Evolutionary conservation across 352 stramenopile genomes (phyloP), one percentile per base, ranked within the genome.

Genomic region (Phytopythium aichiense): DNA sequence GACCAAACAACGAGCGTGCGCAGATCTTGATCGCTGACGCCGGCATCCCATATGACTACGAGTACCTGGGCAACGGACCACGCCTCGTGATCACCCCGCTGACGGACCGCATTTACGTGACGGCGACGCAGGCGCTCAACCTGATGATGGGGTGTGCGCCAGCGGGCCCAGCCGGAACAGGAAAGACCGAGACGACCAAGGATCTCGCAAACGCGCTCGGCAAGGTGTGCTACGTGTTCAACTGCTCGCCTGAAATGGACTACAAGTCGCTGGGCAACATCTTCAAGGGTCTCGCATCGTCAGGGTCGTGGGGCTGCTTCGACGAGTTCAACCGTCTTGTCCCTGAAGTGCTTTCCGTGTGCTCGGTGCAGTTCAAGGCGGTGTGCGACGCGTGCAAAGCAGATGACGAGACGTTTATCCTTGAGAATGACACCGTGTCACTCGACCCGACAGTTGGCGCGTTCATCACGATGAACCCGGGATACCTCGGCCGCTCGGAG

Each of bases 391-490:
- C 91, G 23, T 97, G 97, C 57, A 98, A 98, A 68, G 92, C 91
- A n/a, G 89, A 98, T 60, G 79, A 94, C 38, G 88, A 95, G 56
- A 85, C 77, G 28, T 97, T 99, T 68, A 88, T 97, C n/a, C 80
- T 99, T 28, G 94, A 98, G 64, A 96, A 96, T 43, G 92, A 98
- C 58, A 88, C 96, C 52, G 89, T 98, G 16, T 86, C 76, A 57
- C 69, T 98, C 5, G 93, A 98, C 67, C 90, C 92, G 8, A 94
- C 88, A 0, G 96, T 96, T 53, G 95, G 95, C 38, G 94, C 91
- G 9, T 99, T 97, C 68, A 98, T 98, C 64, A 98, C 95, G 18
- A 98, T 99, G 95, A 99, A 99, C 68, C 95, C 95, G 4, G 95
- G 94, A 16, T 99, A 99, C 68, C 73, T 98, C 23, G 95, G 95